Evolutionary conservation across 2,329 filamentous ascomycete species (phyloP).

Genomic region (Stachybotrys echinatus): DNA sequence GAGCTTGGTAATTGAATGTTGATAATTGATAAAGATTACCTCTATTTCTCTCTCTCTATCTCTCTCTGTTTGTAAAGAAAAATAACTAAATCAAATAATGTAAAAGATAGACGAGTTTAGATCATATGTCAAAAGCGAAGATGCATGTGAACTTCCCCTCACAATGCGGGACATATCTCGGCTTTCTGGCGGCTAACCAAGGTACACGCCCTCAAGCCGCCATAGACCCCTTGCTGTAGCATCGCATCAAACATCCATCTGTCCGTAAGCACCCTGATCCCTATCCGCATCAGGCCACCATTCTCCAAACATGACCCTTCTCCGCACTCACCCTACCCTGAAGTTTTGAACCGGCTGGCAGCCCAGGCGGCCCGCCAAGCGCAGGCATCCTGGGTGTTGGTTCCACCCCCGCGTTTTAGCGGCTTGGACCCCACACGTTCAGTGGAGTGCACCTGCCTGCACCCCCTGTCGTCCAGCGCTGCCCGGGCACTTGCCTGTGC

Average conservation of each 20-base stretch:
- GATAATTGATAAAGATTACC: no score
- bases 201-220: neutral
- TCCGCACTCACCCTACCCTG: neutral
- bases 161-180: no score
- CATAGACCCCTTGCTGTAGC: neutral
- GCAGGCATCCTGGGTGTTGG: neutral
- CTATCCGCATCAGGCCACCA: neutral
- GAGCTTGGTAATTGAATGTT: no score
- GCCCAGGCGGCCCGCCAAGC: neutral
- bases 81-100: no score
- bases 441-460: neutral
- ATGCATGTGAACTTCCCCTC: no score
- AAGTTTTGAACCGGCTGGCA: neutral
- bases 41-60: no score
- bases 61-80: no score
- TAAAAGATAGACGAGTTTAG: no score
- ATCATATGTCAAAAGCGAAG: no score
- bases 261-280: neutral
- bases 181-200: neutral
- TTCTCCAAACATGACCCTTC: neutral
- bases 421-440: neutral
- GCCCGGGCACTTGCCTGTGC: neutral
- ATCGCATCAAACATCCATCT: neutral
- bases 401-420: conserved; percentile 3
- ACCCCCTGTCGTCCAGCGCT: neutral